phyloP scores from a whole-genome alignment of 2,329 filamentous ascomycete species.

The Emmonsia crescens region DNA sequence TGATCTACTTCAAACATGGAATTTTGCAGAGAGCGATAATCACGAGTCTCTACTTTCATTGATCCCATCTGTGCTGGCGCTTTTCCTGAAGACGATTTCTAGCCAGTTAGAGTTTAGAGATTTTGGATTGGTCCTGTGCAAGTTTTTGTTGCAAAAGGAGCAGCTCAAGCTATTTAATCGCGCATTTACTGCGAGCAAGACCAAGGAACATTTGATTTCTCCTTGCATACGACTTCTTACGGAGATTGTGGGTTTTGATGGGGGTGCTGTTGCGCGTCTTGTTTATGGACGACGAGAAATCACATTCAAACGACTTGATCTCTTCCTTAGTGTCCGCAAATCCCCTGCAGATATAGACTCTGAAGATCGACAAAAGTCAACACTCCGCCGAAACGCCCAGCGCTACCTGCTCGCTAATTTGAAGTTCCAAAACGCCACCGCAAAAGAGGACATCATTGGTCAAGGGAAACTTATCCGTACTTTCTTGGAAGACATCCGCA shows the following conservation, averaged over 20 bases:
- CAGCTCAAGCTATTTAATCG: slow-evolving; percentile 72
- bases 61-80: slow-evolving; percentile 66
- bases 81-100: slow-evolving; percentile 70
- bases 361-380: slow-evolving; percentile 60
- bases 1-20: slow-evolving; percentile 82
- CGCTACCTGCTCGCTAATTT: slow-evolving; percentile 70
- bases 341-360: slow-evolving; percentile 39
- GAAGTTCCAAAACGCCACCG: slow-evolving; percentile 63
- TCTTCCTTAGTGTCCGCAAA: slow-evolving; percentile 65
- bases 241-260: slow-evolving; percentile 77
- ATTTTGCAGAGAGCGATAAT: slow-evolving; percentile 65
- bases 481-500: slow-evolving; percentile 64
- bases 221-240: slow-evolving; percentile 76
- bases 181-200: slow-evolving; percentile 67
- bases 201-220: slow-evolving; percentile 79
- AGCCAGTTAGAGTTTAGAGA: slow-evolving; percentile 61
- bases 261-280: slow-evolving; percentile 64
- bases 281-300: slow-evolving; percentile 68
- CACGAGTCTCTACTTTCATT: slow-evolving; percentile 73
- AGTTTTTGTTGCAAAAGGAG: slow-evolving; percentile 67
- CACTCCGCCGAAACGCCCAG: slow-evolving; percentile 71
- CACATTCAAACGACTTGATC: slow-evolving; percentile 67
- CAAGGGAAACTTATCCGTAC: slow-evolving; percentile 59
- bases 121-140: slow-evolving; percentile 67
- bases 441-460: slow-evolving; percentile 71